These are phyloP conservation scores for Dryas drummondii DNA, from an alignment of 306 rosid genomes.

Conservation along the genomic window DNA sequence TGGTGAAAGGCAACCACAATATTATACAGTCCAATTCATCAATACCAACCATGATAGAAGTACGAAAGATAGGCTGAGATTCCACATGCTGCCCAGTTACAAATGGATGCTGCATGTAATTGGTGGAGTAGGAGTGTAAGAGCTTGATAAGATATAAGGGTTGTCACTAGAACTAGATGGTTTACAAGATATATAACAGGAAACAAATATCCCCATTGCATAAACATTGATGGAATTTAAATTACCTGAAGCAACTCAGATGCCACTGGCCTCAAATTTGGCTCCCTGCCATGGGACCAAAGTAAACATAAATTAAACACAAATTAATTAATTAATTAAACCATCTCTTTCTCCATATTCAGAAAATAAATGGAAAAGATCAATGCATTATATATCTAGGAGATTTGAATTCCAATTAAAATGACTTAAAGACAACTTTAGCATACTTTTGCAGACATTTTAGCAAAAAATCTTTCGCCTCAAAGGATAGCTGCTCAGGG, in stretches of 20 bases:
- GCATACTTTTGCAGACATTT: constrained; percentile 91
- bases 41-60: constrained; percentile 58
- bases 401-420: constrained; percentile 14
- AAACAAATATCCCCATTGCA: constrained; percentile 2
- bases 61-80: constrained; percentile 35
- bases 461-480: constrained; percentile 87
- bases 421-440: constrained; percentile 17
- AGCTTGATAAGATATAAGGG: constrained; percentile 19
- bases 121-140: constrained; percentile 28
- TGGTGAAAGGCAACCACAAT: constrained; percentile 12
- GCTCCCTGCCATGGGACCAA: constrained; percentile 72
- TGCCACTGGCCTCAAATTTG: constrained; percentile 72
- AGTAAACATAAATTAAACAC: neutral
- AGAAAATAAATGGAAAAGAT: constrained; percentile 2
- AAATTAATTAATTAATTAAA: neutral
- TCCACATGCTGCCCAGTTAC: constrained; percentile 60
- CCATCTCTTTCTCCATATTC: constrained; percentile 5
- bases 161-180: constrained; percentile 13
- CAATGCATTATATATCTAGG: constrained; percentile 4
- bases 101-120: constrained; percentile 83
- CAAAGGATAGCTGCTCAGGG: constrained; percentile 85
- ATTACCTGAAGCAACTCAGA: constrained; percentile 89
- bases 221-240: constrained; percentile 20
- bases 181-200: constrained; percentile 16
- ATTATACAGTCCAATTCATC: constrained; percentile 23